A percentile compares a stretch with the other conserved stretches of the same genome.
Evolutionary conservation across 2,329 filamentous ascomycete species (phyloP).

Genomic region (Dendrostoma leiphaemia): DNA sequence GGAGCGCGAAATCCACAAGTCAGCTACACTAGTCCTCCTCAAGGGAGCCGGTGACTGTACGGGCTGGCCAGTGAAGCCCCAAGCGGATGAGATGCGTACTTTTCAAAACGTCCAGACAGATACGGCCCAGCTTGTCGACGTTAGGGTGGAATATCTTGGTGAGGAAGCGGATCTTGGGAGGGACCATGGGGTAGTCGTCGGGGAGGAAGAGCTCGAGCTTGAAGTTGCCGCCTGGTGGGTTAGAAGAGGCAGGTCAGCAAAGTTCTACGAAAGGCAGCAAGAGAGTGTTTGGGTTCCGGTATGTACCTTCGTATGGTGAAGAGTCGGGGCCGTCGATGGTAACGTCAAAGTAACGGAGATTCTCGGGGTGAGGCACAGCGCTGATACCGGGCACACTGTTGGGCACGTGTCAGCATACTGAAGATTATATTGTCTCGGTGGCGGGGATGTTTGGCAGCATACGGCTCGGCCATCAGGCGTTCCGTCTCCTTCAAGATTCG

Average conservation of each 20-base stretch:
- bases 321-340: slow-evolving; percentile 89
- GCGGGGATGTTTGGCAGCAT: slow-evolving; percentile 34
- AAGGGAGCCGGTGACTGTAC: too few relatives aligned
- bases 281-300: too few relatives aligned
- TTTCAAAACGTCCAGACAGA: slow-evolving; percentile 96
- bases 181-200: slow-evolving; percentile 98
- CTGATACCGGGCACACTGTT: slow-evolving; percentile 90
- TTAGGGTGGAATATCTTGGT: slow-evolving; percentile 99
- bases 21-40: too few relatives aligned
- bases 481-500: slow-evolving; percentile 98
- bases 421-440: not conserved
- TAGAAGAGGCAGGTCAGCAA: slow-evolving; percentile 4
- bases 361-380: slow-evolving; percentile 93
- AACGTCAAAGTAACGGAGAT: slow-evolving; percentile 97
- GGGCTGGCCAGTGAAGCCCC: too few relatives aligned
- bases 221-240: slow-evolving; percentile 69
- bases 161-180: slow-evolving; percentile 95
- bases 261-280: not conserved
- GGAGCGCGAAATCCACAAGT: not conserved
- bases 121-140: slow-evolving; percentile 94
- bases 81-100: too few relatives aligned
- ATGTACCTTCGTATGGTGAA: slow-evolving; percentile 92
- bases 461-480: slow-evolving; percentile 95
- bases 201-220: slow-evolving; percentile 96
- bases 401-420: slow-evolving; percentile 5